Evolutionary conservation across 1,284 basidiomycete species (phyloP).

Genomic region (Clitocybe nebularis): DNA sequence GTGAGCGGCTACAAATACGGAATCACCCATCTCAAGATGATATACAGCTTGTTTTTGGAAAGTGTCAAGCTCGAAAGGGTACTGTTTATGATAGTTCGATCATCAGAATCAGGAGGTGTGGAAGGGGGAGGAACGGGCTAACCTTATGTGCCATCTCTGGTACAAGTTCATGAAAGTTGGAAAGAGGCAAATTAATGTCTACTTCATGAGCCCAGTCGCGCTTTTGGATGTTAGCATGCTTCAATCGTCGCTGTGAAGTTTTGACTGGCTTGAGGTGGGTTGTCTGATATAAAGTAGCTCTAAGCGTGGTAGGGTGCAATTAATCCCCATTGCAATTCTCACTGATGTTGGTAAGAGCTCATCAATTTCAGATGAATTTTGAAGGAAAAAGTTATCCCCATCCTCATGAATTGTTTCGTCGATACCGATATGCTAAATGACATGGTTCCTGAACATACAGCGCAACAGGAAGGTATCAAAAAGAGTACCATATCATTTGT

Average conservation of each 20-base stretch:
- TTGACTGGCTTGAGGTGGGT: conserved; percentile 54
- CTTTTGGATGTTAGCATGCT: conserved; percentile 56
- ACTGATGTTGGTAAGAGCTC: conserved; percentile 81
- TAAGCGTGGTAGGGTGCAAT: conserved; percentile 1
- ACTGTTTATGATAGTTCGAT: conserved; percentile 24
- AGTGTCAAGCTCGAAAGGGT: conserved; percentile 45
- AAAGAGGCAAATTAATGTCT: conserved; percentile 86
- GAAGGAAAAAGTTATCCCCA: conserved; percentile 20
- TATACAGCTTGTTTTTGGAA: conserved; percentile 97
- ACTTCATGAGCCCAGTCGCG: conserved; percentile 98
- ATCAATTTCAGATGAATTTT: conserved; percentile 59
- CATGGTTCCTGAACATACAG: conserved; percentile 1
- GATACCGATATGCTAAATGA: conserved; percentile 3
- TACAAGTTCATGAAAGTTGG: conserved; percentile 85
- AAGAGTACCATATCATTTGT: conserved; percentile 9
- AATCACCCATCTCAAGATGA: conserved; percentile 95
- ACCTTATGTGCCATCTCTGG: conserved; percentile 90
- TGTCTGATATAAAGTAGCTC: conserved; percentile 33
- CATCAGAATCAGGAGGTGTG: background rate
- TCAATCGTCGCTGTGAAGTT: conserved; percentile 30
- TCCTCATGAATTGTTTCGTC: conserved; percentile 12
- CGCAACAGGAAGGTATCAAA: background rate
- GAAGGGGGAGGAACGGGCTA: background rate
- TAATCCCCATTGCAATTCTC: conserved; percentile 19
- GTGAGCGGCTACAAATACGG: conserved; percentile 98